Evolutionary conservation across 2,329 filamentous ascomycete genomes (phyloP).

Genomic region (Colletotrichum trifolii): DNA sequence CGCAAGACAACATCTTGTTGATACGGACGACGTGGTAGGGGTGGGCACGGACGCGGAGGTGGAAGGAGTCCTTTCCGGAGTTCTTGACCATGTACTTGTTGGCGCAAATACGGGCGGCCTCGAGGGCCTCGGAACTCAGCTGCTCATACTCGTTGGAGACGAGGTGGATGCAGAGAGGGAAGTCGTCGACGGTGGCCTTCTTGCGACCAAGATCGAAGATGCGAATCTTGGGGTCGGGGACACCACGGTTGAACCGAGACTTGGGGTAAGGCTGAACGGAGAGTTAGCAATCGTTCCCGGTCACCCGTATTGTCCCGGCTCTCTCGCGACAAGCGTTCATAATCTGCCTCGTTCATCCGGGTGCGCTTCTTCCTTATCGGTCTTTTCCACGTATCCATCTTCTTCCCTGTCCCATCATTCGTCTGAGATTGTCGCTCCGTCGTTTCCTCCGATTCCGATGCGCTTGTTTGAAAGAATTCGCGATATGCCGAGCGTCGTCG

Average conservation of each 20-base stretch:
- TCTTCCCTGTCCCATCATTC: neutral
- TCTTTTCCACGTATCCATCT: neutral
- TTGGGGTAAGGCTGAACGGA: constrained; percentile 88
- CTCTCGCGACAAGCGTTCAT: neutral
- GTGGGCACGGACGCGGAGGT: constrained; percentile 87
- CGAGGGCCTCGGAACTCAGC: constrained; percentile 98
- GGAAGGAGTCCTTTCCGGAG: constrained; percentile 79
- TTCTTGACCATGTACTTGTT: constrained; percentile 93
- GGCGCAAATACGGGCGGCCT: constrained; percentile 99
- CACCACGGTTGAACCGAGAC: constrained; percentile 99
- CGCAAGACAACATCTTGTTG: constrained; percentile 99
- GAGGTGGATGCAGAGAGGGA: constrained; percentile 98
- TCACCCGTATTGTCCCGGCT: neutral
- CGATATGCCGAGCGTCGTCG: constrained; percentile 11
- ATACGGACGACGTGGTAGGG: constrained; percentile 99
- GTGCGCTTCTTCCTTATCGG: constrained; percentile 1
- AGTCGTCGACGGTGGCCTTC: constrained; percentile 98
- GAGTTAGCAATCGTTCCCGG: neutral
- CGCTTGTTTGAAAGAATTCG: constrained; percentile 23
- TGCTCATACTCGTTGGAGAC: constrained; percentile 99
- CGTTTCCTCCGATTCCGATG: constrained; percentile 16
- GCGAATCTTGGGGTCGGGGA: constrained; percentile 84
- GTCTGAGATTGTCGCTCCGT: neutral
- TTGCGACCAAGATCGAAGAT: constrained; percentile 99
- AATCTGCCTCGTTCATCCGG: neutral